A percentile compares a stretch with the other conserved stretches of the same genome.
Evolutionary conservation across 2,329 filamentous ascomycete genomes (phyloP).

Genomic region (Taxawa tesnikishii): DNA sequence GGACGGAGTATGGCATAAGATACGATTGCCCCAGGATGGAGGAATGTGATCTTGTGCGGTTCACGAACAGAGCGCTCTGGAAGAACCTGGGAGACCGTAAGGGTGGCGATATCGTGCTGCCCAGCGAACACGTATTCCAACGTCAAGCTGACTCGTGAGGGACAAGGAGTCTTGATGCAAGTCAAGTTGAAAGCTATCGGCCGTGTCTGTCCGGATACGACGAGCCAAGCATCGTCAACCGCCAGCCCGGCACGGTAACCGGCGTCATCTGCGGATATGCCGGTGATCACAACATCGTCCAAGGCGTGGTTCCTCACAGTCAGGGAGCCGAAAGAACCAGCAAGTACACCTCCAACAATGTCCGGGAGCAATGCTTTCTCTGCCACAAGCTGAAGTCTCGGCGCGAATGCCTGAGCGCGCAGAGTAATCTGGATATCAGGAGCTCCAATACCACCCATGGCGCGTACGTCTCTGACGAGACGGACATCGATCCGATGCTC

Average conservation of each 20-base stretch:
- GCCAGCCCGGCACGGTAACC: slow-evolving; percentile 4
- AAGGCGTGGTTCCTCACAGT: slow-evolving; percentile 31
- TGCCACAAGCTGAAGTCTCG: slow-evolving; percentile 18
- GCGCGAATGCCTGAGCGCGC: slow-evolving; percentile 17
- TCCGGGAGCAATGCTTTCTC: slow-evolving; percentile 36
- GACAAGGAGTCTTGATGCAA: too few relatives aligned
- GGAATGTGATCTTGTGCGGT: slow-evolving; percentile 41
- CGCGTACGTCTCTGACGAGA: slow-evolving; percentile 43
- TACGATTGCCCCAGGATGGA: slow-evolving; percentile 40
- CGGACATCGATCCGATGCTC: slow-evolving; percentile 37
- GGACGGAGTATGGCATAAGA: slow-evolving; percentile 47
- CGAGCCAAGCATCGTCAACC: slow-evolving; percentile 1
- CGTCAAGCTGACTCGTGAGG: too few relatives aligned
- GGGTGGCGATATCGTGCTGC: too few relatives aligned
- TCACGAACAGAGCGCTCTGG: slow-evolving; percentile 25
- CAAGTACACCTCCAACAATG: slow-evolving; percentile 34
- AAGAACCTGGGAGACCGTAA: too few relatives aligned
- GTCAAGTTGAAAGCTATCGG: slow-evolving; percentile 25
- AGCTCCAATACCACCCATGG: slow-evolving; percentile 38
- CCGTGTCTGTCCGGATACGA: slow-evolving; percentile 27
- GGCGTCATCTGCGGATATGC: slow-evolving; percentile 4
- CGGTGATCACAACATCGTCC: slow-evolving; percentile 17
- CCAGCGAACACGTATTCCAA: too few relatives aligned
- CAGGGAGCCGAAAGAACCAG: slow-evolving; percentile 36
- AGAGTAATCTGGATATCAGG: slow-evolving; percentile 33